Evolutionary conservation across 345 rosid species (phyloP), one percentile per base, ranked within the genome.

Genomic region (Garcia nutans): DNA sequence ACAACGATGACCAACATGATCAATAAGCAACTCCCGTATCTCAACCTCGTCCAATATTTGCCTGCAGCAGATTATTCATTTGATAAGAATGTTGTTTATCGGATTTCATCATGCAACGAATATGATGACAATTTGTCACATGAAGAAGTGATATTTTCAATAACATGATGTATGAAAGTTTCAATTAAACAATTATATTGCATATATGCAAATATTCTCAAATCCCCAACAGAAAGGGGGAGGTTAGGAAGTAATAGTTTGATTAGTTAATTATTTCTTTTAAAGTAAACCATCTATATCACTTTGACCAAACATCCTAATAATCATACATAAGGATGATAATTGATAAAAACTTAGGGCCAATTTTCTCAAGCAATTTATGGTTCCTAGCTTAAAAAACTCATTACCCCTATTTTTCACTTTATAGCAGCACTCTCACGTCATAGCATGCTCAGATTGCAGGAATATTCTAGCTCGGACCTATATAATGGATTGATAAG

Each of bases 21-120:
- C 96, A 71, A 96, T 89, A n/a, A 96, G 97, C 80, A 96, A 86
- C 82, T 92, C 97, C 50, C 96, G 85, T 80, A 93, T 93, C 80
- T 93, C 98, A 65, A 93, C 89, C 85, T 90, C 99, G 84, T 93
- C 99, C 81, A 96, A 82, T 71, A 82, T 75, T 86, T 88, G 91
- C 91, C 98, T 96, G 80, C 76, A 75, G 37, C 15, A 68, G 6
- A 54, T 63, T 24, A 81, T 71, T 61, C 11, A 23, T 11, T 65
- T 28, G 9, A 33, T 13, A 62, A 73, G 20, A 61, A 12, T 28
- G 64, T 26, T 20, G 41, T 16, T 10, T 3, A 60, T 23, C 6
- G 44, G 57, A 60, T 44, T 49, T 47, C 23, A 55, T 7, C 16
- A 55, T 55, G 3, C 44, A n/a, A 26, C 17, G 44, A 24, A 62